phyloP scores from a whole-genome alignment of 2,329 filamentous ascomycete species.

The Diplodia scrobiculata region DNA sequence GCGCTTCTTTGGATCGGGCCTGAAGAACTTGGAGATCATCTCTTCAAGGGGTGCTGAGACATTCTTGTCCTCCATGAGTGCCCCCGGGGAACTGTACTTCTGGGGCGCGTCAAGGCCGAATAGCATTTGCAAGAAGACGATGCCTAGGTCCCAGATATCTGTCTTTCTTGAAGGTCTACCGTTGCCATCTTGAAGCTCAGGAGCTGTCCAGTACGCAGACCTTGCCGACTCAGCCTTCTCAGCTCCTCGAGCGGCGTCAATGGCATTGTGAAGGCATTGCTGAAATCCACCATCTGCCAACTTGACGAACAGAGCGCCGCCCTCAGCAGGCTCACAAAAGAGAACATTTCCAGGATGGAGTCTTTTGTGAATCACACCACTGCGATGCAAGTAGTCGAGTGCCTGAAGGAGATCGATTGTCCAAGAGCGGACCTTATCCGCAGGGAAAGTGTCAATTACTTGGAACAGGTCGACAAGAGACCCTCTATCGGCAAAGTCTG shows the following conservation, averaged over 20 bases:
- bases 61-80: slow-evolving; percentile 69
- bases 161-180: slow-evolving; percentile 66
- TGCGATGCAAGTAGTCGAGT: slow-evolving; percentile 81
- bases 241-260: slow-evolving; percentile 54
- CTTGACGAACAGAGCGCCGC: slow-evolving; percentile 69
- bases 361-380: slow-evolving; percentile 79
- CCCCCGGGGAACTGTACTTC: slow-evolving; percentile 76
- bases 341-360: slow-evolving; percentile 80
- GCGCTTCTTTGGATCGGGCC: slow-evolving; percentile 77
- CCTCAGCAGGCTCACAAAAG: slow-evolving; percentile 68
- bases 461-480: slow-evolving; percentile 81
- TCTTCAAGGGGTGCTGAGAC: slow-evolving; percentile 77
- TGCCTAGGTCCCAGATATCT: slow-evolving; percentile 92
- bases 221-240: slow-evolving; percentile 63
- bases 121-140: slow-evolving; percentile 90
- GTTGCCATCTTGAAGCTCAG: slow-evolving; percentile 68
- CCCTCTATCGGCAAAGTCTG: slow-evolving; percentile 77
- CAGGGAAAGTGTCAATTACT: slow-evolving; percentile 71
- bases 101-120: slow-evolving; percentile 78
- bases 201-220: slow-evolving; percentile 80
- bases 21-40: slow-evolving; percentile 81
- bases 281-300: slow-evolving; percentile 75
- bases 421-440: slow-evolving; percentile 79
- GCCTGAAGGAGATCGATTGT: slow-evolving; percentile 90
- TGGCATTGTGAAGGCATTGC: slow-evolving; percentile 65